phyloP scores from a whole-genome alignment of 2,329 filamentous ascomycete genomes.

The Alternaria postmessia region DNA sequence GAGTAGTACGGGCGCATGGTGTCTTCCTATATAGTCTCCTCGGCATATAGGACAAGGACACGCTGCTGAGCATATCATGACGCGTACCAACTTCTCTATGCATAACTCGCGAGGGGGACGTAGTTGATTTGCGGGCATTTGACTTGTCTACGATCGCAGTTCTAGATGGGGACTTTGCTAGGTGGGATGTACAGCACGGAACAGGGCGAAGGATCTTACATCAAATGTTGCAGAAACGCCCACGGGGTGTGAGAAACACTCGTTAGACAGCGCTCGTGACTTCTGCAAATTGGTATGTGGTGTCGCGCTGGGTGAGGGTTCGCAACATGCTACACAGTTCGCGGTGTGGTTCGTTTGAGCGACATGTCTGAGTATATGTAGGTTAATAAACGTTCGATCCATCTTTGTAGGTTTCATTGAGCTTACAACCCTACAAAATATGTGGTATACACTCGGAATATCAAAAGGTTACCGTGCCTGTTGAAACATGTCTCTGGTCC shows the following conservation, averaged over 20 bases:
- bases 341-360: not conserved
- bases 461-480: not conserved
- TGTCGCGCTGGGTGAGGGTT: not conserved
- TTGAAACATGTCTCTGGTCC: not conserved
- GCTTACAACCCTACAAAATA: not conserved
- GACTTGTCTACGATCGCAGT: not conserved
- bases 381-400: not conserved
- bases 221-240: not conserved
- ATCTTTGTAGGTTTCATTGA: not conserved
- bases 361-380: not conserved
- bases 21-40: not conserved
- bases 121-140: not conserved
- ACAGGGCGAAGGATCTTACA: not conserved
- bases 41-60: slow-evolving; percentile 17
- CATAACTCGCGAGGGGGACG: not conserved
- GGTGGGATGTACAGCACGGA: too few relatives aligned
- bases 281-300: not conserved
- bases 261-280: slow-evolving; percentile 1
- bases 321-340: not conserved
- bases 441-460: not conserved
- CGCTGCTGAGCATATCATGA: slow-evolving; percentile 11
- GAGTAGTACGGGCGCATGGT: slow-evolving; percentile 8
- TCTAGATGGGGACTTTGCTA: not conserved
- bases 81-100: slow-evolving; percentile 1
- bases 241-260: not conserved